A percentile compares a stretch with the other conserved stretches of the same genome.
Conservation (phyloP, 768 basidiomycete genomes). For the Daedaleopsis nitida region DNA sequence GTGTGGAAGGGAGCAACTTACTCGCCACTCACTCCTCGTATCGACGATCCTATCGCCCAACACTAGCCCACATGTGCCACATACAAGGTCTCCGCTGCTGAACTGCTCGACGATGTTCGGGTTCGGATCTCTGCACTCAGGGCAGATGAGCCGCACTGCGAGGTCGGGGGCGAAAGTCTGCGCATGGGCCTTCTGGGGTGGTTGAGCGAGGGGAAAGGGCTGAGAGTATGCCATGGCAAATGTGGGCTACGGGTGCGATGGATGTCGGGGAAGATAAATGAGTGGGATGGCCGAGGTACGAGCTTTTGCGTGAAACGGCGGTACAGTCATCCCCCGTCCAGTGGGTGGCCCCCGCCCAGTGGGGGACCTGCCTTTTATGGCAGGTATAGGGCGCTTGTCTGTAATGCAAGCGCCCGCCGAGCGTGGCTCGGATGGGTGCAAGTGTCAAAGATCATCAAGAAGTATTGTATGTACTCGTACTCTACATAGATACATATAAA, state of each 20-base stretch:
- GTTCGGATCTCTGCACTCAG: conserved; percentile 91
- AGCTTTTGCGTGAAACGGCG: not conserved
- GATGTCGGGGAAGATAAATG: conserved; percentile 13
- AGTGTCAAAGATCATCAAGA: too few relatives aligned
- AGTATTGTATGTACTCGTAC: too few relatives aligned
- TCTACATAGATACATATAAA: too few relatives aligned
- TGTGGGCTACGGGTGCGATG: conserved; percentile 23
- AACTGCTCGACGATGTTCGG: conserved; percentile 98
- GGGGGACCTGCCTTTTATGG: too few relatives aligned
- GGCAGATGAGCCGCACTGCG: conserved; percentile 89
- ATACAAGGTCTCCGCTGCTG: conserved; percentile 95
- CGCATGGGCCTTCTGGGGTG: conserved; percentile 52
- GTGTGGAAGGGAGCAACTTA: conserved; percentile 45
- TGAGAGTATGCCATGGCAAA: conserved; percentile 66
- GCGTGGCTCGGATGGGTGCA: too few relatives aligned
- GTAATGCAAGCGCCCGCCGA: too few relatives aligned
- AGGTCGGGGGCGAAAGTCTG: conserved; percentile 79
- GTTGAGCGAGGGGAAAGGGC: conserved; percentile 76
- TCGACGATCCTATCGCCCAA: conserved; percentile 96
- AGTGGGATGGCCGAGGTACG: conserved; percentile 2
- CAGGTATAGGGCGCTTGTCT: too few relatives aligned
- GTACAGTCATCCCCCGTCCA: too few relatives aligned
- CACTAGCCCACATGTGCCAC: conserved; percentile 90
- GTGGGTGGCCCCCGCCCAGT: too few relatives aligned
- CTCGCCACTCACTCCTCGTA: conserved; percentile 97